Evolutionary conservation across 1,284 basidiomycete genomes (phyloP).

Genomic region (Pseudozyma sp.): DNA sequence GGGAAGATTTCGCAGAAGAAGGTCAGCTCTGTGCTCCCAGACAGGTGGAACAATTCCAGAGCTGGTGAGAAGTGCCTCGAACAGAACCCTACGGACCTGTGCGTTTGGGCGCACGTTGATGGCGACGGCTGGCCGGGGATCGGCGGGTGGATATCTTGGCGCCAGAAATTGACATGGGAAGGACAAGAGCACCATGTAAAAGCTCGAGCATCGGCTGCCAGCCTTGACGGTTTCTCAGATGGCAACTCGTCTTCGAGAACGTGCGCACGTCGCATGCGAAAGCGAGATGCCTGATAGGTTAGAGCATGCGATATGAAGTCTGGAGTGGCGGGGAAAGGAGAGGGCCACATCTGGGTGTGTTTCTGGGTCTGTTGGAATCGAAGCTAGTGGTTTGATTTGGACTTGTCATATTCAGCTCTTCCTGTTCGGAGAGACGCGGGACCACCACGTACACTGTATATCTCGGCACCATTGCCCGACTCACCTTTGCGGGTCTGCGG

Average conservation of each 20-base stretch:
- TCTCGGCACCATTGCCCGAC: too few relatives aligned
- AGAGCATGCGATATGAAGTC: neutral
- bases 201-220: too few relatives aligned
- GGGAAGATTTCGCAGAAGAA: too few relatives aligned
- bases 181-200: too few relatives aligned
- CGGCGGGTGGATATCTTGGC: constrained; percentile 11
- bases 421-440: neutral
- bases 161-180: constrained; percentile 6
- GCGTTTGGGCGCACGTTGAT: constrained; percentile 8
- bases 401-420: neutral
- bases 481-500: too few relatives aligned
- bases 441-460: neutral
- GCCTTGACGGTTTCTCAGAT: constrained; percentile 3
- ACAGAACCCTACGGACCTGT: constrained; percentile 3
- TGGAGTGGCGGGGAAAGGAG: constrained; percentile 19
- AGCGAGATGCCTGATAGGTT: constrained; percentile 4
- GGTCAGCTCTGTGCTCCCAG: neutral
- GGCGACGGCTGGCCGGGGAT: constrained; percentile 23
- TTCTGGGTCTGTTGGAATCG: constrained; percentile 4
- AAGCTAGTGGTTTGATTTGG: neutral
- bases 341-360: neutral
- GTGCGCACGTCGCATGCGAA: constrained; percentile 7
- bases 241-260: constrained; percentile 10
- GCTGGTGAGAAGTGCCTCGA: neutral
- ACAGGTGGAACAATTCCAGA: neutral